Base-by-base conservation (phyloP, 2,329 filamentous ascomycete species). In the Plenodomus lindquistii region DNA sequence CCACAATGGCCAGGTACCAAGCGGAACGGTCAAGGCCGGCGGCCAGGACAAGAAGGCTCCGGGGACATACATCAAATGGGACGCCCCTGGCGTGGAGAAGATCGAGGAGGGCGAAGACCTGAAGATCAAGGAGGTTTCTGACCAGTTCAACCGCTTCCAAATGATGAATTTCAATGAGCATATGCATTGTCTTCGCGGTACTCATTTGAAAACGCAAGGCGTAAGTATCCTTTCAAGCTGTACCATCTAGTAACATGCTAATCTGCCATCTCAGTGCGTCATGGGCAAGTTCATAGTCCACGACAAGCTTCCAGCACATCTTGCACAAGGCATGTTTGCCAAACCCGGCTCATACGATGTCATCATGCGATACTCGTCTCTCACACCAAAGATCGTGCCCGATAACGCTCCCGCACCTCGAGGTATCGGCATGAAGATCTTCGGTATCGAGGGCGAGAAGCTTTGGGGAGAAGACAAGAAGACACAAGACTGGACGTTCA, bases 391-490 rank as follows among this genome's bases (percentile, higher is more conserved):
- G 39, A 59, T 62, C 3, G 31, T 63, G 3, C 60, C 60, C 1
- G 62, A 63, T 29, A 63, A 62, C 3, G 42, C 75, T 19, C 70
- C 77, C 0, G 73, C 76, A 42, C 77, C 76, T 3, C 70, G 77
- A 34, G 78, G 76, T 19, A 75, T 80, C 36, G 74, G 42, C 10
- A 78, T 81, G 68, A 80, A 80, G 54, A 58, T 80, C 36, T 81
- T 81, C 62, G 71, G 75, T 43, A 73, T 80, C n/a, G 65, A 65
- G 22, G 73, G 73, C 35, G 67, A 65, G 46, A 72, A 57, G 42
- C 19, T 60, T 57, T 68, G 52, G 61, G 58, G 40, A 55, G 58
- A 65, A 18, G 60, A 63, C 34, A 63, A 64, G 42, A 60, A 66
- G 17, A 75, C 70, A 0, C 72, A 76, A 48, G 76, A 79, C 52